Evolutionary conservation across 768 basidiomycete genomes (phyloP).

Genomic region (Suillus lakei): DNA sequence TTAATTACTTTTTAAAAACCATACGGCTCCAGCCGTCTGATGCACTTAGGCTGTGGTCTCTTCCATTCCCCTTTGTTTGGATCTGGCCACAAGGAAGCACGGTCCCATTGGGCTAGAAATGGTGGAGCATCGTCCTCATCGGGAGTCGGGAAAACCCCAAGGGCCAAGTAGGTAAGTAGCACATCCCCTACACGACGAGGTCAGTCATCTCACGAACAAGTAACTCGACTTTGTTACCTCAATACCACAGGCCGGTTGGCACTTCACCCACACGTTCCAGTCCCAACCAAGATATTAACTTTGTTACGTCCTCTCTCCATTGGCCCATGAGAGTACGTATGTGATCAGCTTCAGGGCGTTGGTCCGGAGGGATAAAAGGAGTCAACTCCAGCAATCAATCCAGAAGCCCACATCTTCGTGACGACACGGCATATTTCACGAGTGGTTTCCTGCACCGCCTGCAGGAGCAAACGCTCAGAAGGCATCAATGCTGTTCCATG

Average conservation of each 20-base stretch:
- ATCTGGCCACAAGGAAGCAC: background rate
- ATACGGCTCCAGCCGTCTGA: conserved; percentile 19
- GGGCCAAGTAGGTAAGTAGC: conserved; percentile 32
- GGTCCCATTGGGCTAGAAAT: background rate
- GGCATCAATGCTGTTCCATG: conserved; percentile 7
- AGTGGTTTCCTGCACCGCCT: conserved; percentile 17
- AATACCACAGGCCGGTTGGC: conserved; percentile 17
- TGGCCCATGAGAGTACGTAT: conserved; percentile 6
- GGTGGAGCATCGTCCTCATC: background rate
- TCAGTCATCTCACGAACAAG: background rate
- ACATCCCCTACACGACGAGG: conserved; percentile 23
- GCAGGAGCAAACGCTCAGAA: conserved; percentile 17
- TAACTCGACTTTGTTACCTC: conserved; percentile 10
- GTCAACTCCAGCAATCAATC: conserved; percentile 17
- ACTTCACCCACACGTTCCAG: conserved; percentile 27
- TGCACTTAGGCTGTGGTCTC: conserved; percentile 30
- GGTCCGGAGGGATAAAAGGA: background rate
- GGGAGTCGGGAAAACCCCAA: conserved; percentile 17
- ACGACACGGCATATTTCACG: conserved; percentile 23
- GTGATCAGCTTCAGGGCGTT: background rate
- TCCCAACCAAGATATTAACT: conserved; percentile 24
- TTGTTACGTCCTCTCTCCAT: conserved; percentile 17
- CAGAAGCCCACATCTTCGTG: conserved; percentile 23
- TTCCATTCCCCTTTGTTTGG: conserved; percentile 21
- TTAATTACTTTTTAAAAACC: background rate